Base-by-base conservation (phyloP, 2,329 filamentous ascomycete species). In the Epichloe amarillans region DNA sequence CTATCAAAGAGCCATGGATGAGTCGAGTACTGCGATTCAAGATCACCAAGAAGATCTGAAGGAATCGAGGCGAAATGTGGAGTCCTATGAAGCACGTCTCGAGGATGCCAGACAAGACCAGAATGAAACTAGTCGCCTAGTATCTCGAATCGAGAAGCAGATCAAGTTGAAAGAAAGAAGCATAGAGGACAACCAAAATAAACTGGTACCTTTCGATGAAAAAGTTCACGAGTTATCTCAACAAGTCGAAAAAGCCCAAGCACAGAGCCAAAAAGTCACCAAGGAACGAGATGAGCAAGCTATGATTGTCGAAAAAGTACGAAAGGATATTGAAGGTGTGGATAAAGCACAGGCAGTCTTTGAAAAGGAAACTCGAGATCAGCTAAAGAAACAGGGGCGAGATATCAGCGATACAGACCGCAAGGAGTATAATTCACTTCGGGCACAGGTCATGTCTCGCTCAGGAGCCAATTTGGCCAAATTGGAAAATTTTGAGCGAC, bases 41-140 rank as follows among this genome's bases (percentile, higher is more conserved):
- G 88, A 87, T 59, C 89, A 96, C 60, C 90, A 97, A 61, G 88
- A 95, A 62, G 90, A 97, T 59, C 74, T 98, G 19, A 95, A 95
- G 65, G 91, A 97, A 66, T 86, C 89, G 63, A 83, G 86, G 49
- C 86, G 93, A 46, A 89, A 88, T 37, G 84, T 96, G 19, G 86
- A 94, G 61, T 82, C 86, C 50, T 95, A 87, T 58, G 86, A 95
- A 60, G 79, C 78, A 56, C 81, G 79, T 52, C 79, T 97, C 4
- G 88, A 95, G 49, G 79, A 83, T 30, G 89, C 91, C 15, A 85
- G 87, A 57, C 84, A 82, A 58, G 86, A 91, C n/a, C 88, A 97
- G 60, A 78, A 83, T 3, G 79, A 84, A 52, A 83, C 87, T 33
- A 80, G 79, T 38, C 83, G 84, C 55, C 84, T 90, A 52, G 86